These are phyloP conservation scores for Urostyla sp. DNA, from an alignment of 73 alveolate genomes.

Conservation along the genomic window DNA sequence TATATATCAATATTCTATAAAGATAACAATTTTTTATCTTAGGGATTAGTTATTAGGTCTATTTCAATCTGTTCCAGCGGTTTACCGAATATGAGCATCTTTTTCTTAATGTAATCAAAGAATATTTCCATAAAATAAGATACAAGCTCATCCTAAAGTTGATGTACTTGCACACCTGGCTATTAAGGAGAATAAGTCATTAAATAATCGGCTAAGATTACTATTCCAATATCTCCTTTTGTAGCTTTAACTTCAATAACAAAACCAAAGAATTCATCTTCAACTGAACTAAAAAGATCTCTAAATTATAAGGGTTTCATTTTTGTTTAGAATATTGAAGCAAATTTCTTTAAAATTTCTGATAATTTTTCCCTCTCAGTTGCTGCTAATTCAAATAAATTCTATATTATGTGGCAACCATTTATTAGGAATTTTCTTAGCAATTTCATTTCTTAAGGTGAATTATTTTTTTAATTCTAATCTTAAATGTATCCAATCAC, in stretches of 20 bases:
- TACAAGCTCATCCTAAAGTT: slow-evolving; percentile 27
- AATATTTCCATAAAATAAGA: slow-evolving; percentile 37
- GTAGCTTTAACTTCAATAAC: slow-evolving; percentile 26
- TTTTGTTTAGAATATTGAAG: slow-evolving; percentile 8
- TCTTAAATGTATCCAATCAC: not conserved
- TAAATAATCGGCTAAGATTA: slow-evolving; percentile 2
- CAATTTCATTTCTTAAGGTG: slow-evolving; percentile 19
- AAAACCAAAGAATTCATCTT: slow-evolving; percentile 39
- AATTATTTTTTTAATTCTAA: not conserved
- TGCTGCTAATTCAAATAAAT: slow-evolving; percentile 1
- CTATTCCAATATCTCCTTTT: slow-evolving; percentile 42
- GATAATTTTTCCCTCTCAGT: slow-evolving; percentile 7
- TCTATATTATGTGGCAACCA: slow-evolving; percentile 32
- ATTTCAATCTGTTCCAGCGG: slow-evolving; percentile 36
- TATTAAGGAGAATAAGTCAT: slow-evolving; percentile 7
- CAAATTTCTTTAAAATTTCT: slow-evolving; percentile 41
- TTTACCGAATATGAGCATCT: slow-evolving; percentile 37
- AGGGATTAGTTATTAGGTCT: not conserved
- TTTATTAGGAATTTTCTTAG: slow-evolving; percentile 23
- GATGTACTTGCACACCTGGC: slow-evolving; percentile 1
- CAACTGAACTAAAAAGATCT: slow-evolving; percentile 37
- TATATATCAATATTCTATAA: slow-evolving; percentile 26
- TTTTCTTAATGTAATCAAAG: not conserved
- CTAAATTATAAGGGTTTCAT: slow-evolving; percentile 31
- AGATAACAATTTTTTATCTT: slow-evolving; percentile 1